These are phyloP conservation scores for Ceratobasidium theobromae DNA, from an alignment of 1,284 basidiomycete species.

Conservation along the genomic window DNA sequence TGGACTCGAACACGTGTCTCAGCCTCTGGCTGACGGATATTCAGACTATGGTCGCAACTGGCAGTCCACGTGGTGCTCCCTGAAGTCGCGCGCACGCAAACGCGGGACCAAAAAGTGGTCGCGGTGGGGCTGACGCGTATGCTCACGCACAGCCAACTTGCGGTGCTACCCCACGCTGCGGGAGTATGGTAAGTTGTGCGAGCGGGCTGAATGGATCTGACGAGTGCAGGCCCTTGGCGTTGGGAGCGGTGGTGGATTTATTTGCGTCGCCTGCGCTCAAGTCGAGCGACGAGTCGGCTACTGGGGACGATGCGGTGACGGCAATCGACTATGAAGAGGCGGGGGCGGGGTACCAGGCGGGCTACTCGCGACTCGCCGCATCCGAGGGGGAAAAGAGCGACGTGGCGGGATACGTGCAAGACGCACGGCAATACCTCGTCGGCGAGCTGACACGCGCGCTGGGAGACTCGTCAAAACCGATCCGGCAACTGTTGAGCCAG, in stretches of 20 bases:
- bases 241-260: slow-evolving; percentile 9
- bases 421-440: slow-evolving; percentile 9
- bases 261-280: slow-evolving; percentile 15
- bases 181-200: slow-evolving; percentile 62
- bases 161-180: slow-evolving; percentile 65
- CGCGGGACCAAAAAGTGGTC: slow-evolving; percentile 81
- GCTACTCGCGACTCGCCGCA: slow-evolving; percentile 88
- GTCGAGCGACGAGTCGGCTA: slow-evolving; percentile 3
- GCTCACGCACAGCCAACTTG: slow-evolving; percentile 69
- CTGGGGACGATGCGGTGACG: slow-evolving; percentile 59
- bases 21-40: no score
- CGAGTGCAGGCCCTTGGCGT: slow-evolving; percentile 4
- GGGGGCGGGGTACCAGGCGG: slow-evolving; percentile 87
- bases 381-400: slow-evolving; percentile 51
- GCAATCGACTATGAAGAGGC: slow-evolving; percentile 89
- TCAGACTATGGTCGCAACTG: slow-evolving; percentile 85
- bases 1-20: no score
- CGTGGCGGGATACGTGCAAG: slow-evolving; percentile 44
- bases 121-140: slow-evolving; percentile 82
- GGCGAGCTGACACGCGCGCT: neutral
- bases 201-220: neutral
- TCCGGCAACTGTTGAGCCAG: neutral
- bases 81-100: slow-evolving; percentile 76
- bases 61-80: slow-evolving; percentile 78
- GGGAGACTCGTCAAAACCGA: slow-evolving; percentile 7